A percentile compares a stretch with the other conserved stretches of the same genome.
phyloP scores from a whole-genome alignment of 495 filamentous ascomycete genomes.

The Podospora bellae-mahoneyi region DNA sequence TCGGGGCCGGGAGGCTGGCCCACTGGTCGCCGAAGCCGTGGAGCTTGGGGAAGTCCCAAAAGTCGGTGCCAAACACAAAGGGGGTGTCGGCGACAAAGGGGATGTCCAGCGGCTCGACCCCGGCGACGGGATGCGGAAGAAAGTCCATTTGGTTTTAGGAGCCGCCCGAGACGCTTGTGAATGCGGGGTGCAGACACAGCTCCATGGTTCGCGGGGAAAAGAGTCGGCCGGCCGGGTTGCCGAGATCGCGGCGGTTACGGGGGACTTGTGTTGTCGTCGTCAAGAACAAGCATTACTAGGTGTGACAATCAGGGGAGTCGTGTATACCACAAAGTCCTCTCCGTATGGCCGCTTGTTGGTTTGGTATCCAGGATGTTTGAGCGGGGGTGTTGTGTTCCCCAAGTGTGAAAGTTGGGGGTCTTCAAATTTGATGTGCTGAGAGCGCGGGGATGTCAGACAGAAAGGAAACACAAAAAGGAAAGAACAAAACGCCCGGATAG shows the following conservation, averaged over 20 bases:
- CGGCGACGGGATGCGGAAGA: conserved; percentile 23
- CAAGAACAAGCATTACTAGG: background rate
- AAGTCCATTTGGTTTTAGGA: conserved; percentile 24
- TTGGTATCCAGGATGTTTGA: background rate
- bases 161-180: conserved; percentile 11
- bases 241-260: background rate
- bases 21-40: conserved; percentile 30
- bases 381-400: no score
- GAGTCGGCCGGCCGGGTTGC: background rate
- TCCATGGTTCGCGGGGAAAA: conserved; percentile 16
- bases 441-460: background rate
- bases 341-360: background rate
- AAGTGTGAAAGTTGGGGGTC: no score
- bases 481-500: background rate
- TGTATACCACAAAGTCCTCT: no score
- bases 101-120: conserved; percentile 25
- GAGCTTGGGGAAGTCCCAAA: conserved; percentile 28
- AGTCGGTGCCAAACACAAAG: conserved; percentile 24
- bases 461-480: background rate
- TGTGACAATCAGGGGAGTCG: background rate
- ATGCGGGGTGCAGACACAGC: conserved; percentile 16
- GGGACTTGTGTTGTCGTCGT: background rate
- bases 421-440: background rate
- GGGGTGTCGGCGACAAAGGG: conserved; percentile 29
- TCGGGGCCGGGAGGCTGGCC: conserved; percentile 24